A percentile compares a stretch with the other conserved stretches of the same genome.
These are phyloP conservation scores for Cairneyella variabilis DNA, from an alignment of 495 filamentous ascomycete genomes.

Conservation along the genomic window DNA sequence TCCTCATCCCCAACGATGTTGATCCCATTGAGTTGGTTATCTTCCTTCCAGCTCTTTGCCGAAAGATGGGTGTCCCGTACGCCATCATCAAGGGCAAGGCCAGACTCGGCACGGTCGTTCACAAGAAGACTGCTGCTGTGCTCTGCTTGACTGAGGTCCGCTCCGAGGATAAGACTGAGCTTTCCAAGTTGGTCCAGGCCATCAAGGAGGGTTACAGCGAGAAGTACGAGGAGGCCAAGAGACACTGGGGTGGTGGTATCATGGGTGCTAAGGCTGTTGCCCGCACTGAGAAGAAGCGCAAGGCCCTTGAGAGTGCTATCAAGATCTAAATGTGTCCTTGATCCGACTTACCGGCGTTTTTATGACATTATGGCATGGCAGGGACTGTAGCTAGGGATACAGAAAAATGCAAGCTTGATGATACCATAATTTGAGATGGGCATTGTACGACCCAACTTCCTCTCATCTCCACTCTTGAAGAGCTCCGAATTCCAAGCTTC, in stretches of 20 bases:
- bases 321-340: slow-evolving; percentile 70
- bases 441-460: background rate
- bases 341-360: slow-evolving; percentile 15
- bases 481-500: too few relatives aligned
- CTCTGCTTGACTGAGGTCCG: slow-evolving; percentile 95
- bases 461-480: background rate
- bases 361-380: slow-evolving; percentile 25
- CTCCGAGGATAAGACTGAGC: slow-evolving; percentile 94
- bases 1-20: slow-evolving; percentile 98
- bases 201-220: slow-evolving; percentile 98
- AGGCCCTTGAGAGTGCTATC: slow-evolving; percentile 87
- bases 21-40: slow-evolving; percentile 99
- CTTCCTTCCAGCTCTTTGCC: slow-evolving; percentile 97
- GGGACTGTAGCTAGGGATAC: slow-evolving; percentile 19
- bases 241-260: slow-evolving; percentile 99
- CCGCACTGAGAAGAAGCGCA: slow-evolving; percentile 91
- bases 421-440: slow-evolving; percentile 16
- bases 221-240: slow-evolving; percentile 88
- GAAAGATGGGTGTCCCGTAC: slow-evolving; percentile 99
- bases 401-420: slow-evolving; percentile 25
- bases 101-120: slow-evolving; percentile 95
- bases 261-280: slow-evolving; percentile 97
- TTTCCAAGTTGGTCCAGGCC: slow-evolving; percentile 90
- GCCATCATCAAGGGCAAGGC: slow-evolving; percentile 99
- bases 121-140: slow-evolving; percentile 99